A percentile compares a stretch with the other conserved stretches of the same genome.
These are phyloP conservation scores for Ogataea degrootiae DNA, from an alignment of 805 yeast species.

Conservation along the genomic window DNA sequence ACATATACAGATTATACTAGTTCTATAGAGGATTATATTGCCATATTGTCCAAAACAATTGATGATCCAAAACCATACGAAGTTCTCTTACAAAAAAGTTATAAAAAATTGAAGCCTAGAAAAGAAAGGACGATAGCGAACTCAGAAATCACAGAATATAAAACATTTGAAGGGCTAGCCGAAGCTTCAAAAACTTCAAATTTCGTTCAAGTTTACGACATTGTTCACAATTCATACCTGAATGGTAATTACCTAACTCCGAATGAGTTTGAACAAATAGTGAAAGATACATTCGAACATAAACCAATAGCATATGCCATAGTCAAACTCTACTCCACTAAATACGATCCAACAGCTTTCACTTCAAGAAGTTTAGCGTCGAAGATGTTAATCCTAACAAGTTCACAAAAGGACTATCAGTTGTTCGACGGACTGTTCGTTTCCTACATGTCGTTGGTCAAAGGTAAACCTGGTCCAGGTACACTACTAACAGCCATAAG, in stretches of 20 bases:
- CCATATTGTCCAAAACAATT: no score
- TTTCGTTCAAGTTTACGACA: not conserved
- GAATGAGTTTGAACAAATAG: constrained; percentile 20
- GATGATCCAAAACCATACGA: no score
- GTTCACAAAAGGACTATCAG: constrained; percentile 16
- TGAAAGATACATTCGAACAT: constrained; percentile 11
- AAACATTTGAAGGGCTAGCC: constrained; percentile 4
- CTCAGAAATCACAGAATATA: not conserved
- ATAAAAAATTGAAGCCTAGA: not conserved
- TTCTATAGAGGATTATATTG: no score
- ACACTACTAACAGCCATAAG: constrained; percentile 20
- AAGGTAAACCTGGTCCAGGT: constrained; percentile 11
- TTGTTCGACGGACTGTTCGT: constrained; percentile 20
- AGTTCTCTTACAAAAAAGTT: no score
- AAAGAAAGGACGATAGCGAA: not conserved
- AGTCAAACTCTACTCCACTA: constrained; percentile 11
- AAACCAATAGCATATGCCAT: constrained; percentile 18
- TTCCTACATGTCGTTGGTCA: no score
- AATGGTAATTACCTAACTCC: constrained; percentile 14
- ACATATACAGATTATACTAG: no score
- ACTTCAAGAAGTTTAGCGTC: constrained; percentile 10
- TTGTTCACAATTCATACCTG: constrained; percentile 4
- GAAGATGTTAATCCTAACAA: constrained; percentile 15
- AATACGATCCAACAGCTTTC: constrained; percentile 14
- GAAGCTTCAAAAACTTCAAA: not conserved